Evolutionary conservation across 2,329 filamentous ascomycete species (phyloP).

Genomic region (Xylogone sp.): DNA sequence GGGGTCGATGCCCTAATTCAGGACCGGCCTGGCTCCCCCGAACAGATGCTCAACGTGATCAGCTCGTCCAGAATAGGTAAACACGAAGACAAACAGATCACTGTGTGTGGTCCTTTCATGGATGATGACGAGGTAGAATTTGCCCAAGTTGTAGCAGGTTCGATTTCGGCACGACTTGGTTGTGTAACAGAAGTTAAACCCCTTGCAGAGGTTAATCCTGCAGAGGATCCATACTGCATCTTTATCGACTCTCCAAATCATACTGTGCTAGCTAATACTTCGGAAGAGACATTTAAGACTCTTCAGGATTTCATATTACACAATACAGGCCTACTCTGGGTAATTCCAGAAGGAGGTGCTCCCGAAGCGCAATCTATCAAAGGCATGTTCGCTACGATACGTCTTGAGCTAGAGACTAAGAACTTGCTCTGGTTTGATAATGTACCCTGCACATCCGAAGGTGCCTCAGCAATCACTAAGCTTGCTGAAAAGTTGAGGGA

Average conservation of each 20-base stretch:
- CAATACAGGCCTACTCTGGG: no score
- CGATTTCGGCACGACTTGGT: not conserved
- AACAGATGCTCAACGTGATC: slow-evolving; percentile 7
- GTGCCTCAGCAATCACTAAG: slow-evolving; percentile 8
- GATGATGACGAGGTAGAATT: no score
- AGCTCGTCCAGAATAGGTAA: slow-evolving; percentile 10
- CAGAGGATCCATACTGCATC: no score
- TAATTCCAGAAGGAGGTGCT: no score
- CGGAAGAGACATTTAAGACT: no score
- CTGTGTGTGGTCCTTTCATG: no score
- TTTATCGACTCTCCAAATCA: no score
- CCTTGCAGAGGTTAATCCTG: no score
- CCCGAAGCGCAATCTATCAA: slow-evolving; percentile 4
- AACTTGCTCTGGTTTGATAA: slow-evolving; percentile 12
- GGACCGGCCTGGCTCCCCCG: slow-evolving; percentile 2
- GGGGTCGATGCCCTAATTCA: slow-evolving; percentile 10
- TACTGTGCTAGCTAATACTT: no score
- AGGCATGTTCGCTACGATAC: slow-evolving; percentile 14
- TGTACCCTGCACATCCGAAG: slow-evolving; percentile 5
- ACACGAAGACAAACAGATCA: slow-evolving; percentile 4
- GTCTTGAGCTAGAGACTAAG: slow-evolving; percentile 11
- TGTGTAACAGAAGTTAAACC: no score
- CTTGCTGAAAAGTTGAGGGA: slow-evolving; percentile 8
- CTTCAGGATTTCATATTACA: no score
- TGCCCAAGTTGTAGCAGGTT: no score